Evolutionary conservation across 1,284 basidiomycete genomes (phyloP).

Genomic region (Rhodotorula sp.): DNA sequence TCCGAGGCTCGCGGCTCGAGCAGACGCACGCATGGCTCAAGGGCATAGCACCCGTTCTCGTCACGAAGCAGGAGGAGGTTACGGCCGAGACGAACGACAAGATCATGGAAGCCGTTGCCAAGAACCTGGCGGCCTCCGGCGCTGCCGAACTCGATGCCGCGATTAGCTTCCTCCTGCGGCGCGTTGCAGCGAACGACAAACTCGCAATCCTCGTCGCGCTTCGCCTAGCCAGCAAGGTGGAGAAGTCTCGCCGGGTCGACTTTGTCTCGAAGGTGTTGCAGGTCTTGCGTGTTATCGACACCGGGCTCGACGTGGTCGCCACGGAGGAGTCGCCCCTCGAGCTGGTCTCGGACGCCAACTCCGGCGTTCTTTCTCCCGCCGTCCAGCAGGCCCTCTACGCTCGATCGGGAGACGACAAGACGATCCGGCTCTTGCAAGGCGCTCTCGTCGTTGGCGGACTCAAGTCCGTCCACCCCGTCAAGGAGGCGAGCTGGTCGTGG

Average conservation of each 20-base stretch:
- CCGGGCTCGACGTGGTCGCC: constrained; percentile 10
- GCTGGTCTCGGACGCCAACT: not conserved
- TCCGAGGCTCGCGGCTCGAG: constrained; percentile 27
- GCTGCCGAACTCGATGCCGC: constrained; percentile 7
- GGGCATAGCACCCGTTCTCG: constrained; percentile 4
- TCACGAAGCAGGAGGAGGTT: not conserved
- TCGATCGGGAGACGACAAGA: constrained; percentile 45
- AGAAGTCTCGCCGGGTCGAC: constrained; percentile 15
- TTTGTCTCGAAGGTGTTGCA: constrained; percentile 13
- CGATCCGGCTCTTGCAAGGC: constrained; percentile 44
- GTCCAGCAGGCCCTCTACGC: constrained; percentile 36
- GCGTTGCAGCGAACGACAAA: constrained; percentile 5
- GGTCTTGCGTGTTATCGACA: constrained; percentile 3
- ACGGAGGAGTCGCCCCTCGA: not conserved
- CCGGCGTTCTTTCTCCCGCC: not conserved
- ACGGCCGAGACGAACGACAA: constrained; percentile 12
- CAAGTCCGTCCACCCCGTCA: constrained; percentile 16
- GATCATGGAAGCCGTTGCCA: constrained; percentile 27
- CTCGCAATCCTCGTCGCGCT: constrained; percentile 24
- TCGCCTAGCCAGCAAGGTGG: constrained; percentile 18
- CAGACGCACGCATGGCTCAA: constrained; percentile 28
- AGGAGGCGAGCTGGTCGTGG: constrained; percentile 36
- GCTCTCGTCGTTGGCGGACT: constrained; percentile 43
- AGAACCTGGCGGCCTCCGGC: constrained; percentile 26
- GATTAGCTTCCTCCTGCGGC: constrained; percentile 26